Base-by-base conservation (phyloP, 805 yeast genomes). In the Wickerhamomyces mucosus region DNA sequence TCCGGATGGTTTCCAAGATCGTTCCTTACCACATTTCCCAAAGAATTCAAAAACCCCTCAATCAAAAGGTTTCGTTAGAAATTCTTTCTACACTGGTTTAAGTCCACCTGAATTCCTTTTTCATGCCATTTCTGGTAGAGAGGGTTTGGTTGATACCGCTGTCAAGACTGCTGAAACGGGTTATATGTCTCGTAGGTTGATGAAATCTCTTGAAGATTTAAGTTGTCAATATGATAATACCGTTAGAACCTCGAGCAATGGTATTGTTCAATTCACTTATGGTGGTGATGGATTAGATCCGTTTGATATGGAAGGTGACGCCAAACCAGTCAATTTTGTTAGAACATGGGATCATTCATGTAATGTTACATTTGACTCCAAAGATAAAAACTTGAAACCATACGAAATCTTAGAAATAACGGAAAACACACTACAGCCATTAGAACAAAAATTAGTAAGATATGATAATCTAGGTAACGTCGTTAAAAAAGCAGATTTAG, bases 201-300 rank as follows among this genome's bases (percentile, higher is more conserved):
- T 89, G 98, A 89, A 89, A 58, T 92, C 97, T 6, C 65, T 92
- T 47, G 99, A 92, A 62, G 99, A 92, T 63, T 67, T 92, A 54
- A 84, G 96, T 30, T 73, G 94, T 37, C 85, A 78, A 51, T 92
- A 92, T 57, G 99, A 92, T 55, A 75, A 75, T 47, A 89, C 97
- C 0, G 96, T 92, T 26, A 72, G 99, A 52, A 92, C 94, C 38
- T 89, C 97, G 1, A 72, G 94, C 33, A 86, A 86, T 53, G 95
- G 96, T 58, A 84, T 92, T 52, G 98, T 92, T 13, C 99, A 92
- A 59, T 92, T 92, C 59, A 83, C 85, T 21, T 92, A 92, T 53
- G 99, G 99, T 58, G 98, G 97, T 41, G 99, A 92, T 58, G 96
- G 97, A 29, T 69, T 92, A 41, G 99, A 92, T 65, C 99, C 99